Conservation (phyloP, 495 filamentous ascomycete genomes). For the Hypoxylon trugodes region DNA sequence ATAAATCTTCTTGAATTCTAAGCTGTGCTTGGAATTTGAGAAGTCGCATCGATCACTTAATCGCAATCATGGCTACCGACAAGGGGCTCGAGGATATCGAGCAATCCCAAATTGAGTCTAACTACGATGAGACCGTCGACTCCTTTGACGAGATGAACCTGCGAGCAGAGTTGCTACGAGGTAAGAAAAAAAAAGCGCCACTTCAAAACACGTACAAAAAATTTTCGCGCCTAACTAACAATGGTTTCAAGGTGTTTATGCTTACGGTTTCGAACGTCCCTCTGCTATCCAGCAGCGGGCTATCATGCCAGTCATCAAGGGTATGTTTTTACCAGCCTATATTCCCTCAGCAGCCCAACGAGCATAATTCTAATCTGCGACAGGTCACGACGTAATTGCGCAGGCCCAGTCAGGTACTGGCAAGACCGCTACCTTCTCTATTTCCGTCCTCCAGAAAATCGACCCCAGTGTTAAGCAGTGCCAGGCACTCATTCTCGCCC, state of each 20-base stretch:
- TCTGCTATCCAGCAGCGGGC: constrained; percentile 99
- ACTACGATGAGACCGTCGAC: constrained; percentile 99
- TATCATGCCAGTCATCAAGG: constrained; percentile 99
- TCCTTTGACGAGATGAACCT: constrained; percentile 98
- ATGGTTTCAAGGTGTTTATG: constrained; percentile 81
- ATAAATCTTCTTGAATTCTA: constrained; percentile 61
- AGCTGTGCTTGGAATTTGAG: constrained; percentile 78
- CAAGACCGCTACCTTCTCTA: constrained; percentile 99
- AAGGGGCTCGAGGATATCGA: constrained; percentile 95
- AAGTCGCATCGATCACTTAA: constrained; percentile 54
- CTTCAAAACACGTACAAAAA: constrained; percentile 9
- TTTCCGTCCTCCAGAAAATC: constrained; percentile 97
- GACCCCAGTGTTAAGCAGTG: constrained; percentile 92
- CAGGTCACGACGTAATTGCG: constrained; percentile 97
- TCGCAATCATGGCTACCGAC: constrained; percentile 94
- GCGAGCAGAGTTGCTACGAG: constrained; percentile 95
- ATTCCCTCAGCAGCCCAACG: constrained; percentile 17
- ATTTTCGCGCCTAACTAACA: constrained; percentile 22
- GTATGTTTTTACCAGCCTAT: constrained; percentile 64
- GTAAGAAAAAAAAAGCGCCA: constrained; percentile 67
- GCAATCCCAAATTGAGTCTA: constrained; percentile 97
- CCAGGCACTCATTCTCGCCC: constrained; percentile 95
- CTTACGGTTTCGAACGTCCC: constrained; percentile 98
- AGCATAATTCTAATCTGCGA: constrained; percentile 43
- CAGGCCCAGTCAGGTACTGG: constrained; percentile 99